phyloP scores from a whole-genome alignment of 148 eudicot species.

The Bassia scoparia region DNA sequence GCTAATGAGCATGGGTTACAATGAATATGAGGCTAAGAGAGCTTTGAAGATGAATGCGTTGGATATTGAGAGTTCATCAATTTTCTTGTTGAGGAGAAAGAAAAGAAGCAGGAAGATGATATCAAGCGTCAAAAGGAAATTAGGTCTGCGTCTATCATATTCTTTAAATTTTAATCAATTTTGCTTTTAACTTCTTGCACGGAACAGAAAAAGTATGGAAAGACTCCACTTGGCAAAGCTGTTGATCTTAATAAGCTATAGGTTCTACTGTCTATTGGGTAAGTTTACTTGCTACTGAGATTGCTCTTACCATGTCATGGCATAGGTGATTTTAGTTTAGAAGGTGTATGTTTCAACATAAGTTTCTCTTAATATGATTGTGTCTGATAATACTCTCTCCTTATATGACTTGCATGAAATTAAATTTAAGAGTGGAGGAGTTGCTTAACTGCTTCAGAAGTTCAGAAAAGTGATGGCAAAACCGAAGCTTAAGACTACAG shows the following conservation, averaged over 20 bases:
- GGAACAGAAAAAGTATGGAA: conserved; percentile 81
- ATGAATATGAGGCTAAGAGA: conserved; percentile 63
- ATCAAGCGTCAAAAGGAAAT: conserved; percentile 58
- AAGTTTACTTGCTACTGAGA: conserved; percentile 15
- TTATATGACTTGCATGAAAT: not conserved
- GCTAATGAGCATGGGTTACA: conserved; percentile 83
- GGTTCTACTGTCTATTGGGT: conserved; percentile 65
- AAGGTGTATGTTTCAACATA: not conserved
- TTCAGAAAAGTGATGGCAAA: not conserved
- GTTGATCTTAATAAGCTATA: conserved; percentile 65
- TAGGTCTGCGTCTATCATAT: conserved; percentile 35
- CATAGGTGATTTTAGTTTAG: not conserved
- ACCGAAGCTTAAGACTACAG: not conserved
- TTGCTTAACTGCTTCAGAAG: not conserved
- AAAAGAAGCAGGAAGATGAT: conserved; percentile 54
- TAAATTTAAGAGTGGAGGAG: not conserved
- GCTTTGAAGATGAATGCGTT: conserved; percentile 81
- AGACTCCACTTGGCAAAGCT: conserved; percentile 68
- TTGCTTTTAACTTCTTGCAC: conserved; percentile 34
- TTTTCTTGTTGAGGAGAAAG: conserved; percentile 72
- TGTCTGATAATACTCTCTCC: not conserved
- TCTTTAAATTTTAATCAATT: not conserved
- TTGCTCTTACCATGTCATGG: not conserved
- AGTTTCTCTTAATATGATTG: not conserved
- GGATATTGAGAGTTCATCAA: conserved; percentile 58